Conservation (phyloP, 1,284 basidiomycete species). For the Ustilago xerochloae region DNA sequence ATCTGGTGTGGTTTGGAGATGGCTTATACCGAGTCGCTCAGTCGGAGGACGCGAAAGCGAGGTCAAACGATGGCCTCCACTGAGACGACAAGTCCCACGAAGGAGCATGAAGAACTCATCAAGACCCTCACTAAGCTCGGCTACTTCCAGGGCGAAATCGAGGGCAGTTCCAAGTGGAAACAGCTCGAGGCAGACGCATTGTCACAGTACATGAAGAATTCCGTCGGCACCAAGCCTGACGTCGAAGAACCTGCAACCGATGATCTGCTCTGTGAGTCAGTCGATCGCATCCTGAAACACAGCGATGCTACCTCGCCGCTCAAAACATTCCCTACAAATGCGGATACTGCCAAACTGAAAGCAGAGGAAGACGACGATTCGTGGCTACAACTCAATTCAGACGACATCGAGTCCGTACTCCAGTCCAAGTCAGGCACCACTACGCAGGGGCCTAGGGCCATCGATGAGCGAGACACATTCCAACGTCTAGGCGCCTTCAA, state of each 20-base stretch:
- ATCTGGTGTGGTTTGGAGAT: slow-evolving; percentile 62
- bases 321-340: background rate
- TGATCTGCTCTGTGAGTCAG: slow-evolving; percentile 6
- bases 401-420: slow-evolving; percentile 49
- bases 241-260: background rate
- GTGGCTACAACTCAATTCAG: slow-evolving; percentile 47
- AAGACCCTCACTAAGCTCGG: slow-evolving; percentile 46
- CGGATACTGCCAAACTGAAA: background rate
- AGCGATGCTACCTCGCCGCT: background rate
- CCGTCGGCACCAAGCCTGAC: background rate
- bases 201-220: slow-evolving; percentile 7
- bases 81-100: background rate
- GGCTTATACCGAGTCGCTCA: slow-evolving; percentile 43
- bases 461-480: slow-evolving; percentile 45
- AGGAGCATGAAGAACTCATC: slow-evolving; percentile 38
- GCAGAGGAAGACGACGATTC: slow-evolving; percentile 52
- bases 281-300: slow-evolving; percentile 10
- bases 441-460: background rate
- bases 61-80: slow-evolving; percentile 4
- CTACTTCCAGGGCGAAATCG: slow-evolving; percentile 56
- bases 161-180: slow-evolving; percentile 56
- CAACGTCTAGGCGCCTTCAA: slow-evolving; percentile 51
- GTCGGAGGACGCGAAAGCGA: slow-evolving; percentile 14
- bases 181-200: slow-evolving; percentile 47
- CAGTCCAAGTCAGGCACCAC: slow-evolving; percentile 2